Base-by-base conservation (phyloP, 352 stramenopile genomes). In the Phytophthora niederhauseri region DNA sequence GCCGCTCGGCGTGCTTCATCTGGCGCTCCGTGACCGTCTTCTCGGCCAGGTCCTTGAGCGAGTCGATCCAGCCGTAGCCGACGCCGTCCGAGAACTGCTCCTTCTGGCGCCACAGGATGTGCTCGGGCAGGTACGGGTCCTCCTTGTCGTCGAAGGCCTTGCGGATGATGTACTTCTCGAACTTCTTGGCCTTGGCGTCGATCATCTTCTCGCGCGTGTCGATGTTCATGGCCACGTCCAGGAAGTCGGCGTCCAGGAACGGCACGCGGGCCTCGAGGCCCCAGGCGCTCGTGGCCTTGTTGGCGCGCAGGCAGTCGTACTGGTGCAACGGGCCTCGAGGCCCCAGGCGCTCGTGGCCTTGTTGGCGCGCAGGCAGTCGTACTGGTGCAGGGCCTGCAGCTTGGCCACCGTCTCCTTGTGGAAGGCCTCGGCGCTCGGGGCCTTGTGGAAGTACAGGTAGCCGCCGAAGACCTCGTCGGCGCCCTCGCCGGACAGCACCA, bases 391-490 rank as follows among this genome's bases (percentile, higher is more conserved):
- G 19, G 81, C 81, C 31, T 84, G 91, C n/a, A 99, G 80, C 81
- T 99, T 99, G 72, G 99, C 94, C 28, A 99, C 91, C 6, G 89
- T 96, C 61, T 95, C 87, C 50, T 90, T 94, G 81, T 98, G 97
- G 80, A 99, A 94, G 38, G 82, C 85, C 62, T 85, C 77, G 43
- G 86, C 84, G 76, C 98, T 99, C 31, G 98, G 98, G 19, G 97
- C 97, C 87, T 99, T 99, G 87, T 99, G 97, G 90, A 99, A 99
- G 90, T 99, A 99, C 41, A 99, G 80, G 81, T 99, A 99, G 22
- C 98, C 98, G 28, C 96, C 98, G 70, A 99, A 99, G 6, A 99
- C 90, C 72, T 99, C 98, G 73, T 99, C 98, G 7, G 97, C 97
- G 34, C 98, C 98, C 81, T 99, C 98, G 19, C 98, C 98, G 19